These are phyloP conservation scores for Gossypium armourianum DNA, from an alignment of 441 rosid genomes.

Conservation along the genomic window DNA sequence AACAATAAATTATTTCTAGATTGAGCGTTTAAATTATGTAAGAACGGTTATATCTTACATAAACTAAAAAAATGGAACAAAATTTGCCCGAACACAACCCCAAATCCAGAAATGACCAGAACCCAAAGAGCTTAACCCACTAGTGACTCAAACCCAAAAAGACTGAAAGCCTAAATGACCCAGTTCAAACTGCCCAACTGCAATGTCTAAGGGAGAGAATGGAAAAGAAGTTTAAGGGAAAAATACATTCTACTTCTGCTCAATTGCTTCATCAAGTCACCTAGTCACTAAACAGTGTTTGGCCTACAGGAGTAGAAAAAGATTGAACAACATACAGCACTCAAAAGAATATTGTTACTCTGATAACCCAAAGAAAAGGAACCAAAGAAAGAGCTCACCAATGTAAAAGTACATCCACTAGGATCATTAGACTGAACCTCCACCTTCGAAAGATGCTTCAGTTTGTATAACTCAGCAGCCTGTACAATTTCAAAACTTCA, in stretches of 20 bases:
- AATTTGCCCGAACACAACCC: not conserved
- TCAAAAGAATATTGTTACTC: not conserved
- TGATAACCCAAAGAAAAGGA: not conserved
- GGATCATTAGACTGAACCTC: slow-evolving; percentile 93
- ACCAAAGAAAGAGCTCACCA: slow-evolving; percentile 38
- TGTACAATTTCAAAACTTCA: slow-evolving; percentile 27
- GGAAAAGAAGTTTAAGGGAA: not conserved
- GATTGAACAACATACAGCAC: slow-evolving; percentile 1
- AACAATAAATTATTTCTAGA: not conserved
- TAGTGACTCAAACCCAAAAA: not conserved
- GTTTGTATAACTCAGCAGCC: slow-evolving; percentile 90
- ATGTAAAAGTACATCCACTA: slow-evolving; percentile 89
- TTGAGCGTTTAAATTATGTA: not conserved
- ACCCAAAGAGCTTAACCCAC: not conserved
- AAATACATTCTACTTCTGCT: slow-evolving; percentile 7
- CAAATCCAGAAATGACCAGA: not conserved
- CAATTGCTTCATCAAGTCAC: slow-evolving; percentile 9
- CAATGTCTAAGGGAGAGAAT: not conserved
- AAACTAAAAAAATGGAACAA: not conserved
- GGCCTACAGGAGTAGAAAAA: not conserved
- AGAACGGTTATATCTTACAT: not conserved
- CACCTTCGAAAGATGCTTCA: slow-evolving; percentile 84
- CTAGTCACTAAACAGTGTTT: not conserved
- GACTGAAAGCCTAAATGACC: not conserved
- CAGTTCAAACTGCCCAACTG: not conserved